Conservation (phyloP, 306 rosid genomes). For the Sicyos edulis region DNA sequence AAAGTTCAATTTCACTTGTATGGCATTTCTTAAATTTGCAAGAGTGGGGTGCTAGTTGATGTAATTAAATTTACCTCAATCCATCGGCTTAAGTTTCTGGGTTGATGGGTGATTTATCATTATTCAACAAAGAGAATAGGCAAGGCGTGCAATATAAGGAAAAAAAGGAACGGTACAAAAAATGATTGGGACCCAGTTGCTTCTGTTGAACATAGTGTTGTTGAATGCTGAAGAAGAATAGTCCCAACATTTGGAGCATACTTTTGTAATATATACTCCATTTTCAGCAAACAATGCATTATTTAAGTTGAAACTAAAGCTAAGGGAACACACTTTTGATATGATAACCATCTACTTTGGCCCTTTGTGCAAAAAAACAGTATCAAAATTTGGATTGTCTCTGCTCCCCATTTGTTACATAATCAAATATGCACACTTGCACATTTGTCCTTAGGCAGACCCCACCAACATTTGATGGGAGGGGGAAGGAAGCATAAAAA, state of each 20-base stretch:
- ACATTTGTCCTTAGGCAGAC: conserved; percentile 25
- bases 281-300: conserved; percentile 14
- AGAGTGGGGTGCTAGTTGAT: too few species aligned
- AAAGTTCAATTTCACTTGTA: too few species aligned
- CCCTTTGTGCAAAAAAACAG: conserved; percentile 30
- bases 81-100: too few species aligned
- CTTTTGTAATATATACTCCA: conserved; percentile 13
- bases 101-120: too few species aligned
- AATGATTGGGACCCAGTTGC: conserved; percentile 17
- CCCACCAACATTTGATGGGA: conserved; percentile 42
- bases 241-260: conserved; percentile 16
- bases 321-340: conserved; percentile 26
- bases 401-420: conserved; percentile 40
- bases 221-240: conserved; percentile 14
- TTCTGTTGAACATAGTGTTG: conserved; percentile 15
- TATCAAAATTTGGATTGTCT: conserved; percentile 39
- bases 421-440: conserved; percentile 27
- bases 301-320: conserved; percentile 18
- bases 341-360: conserved; percentile 23
- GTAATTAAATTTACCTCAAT: too few species aligned
- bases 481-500: conserved; percentile 26
- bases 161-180: conserved; percentile 4
- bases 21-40: too few species aligned
- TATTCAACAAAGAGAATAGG: too few species aligned
- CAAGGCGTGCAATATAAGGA: too few species aligned